Evolutionary conservation across 2,329 filamentous ascomycete genomes (phyloP), one percentile per base, ranked within the genome.

Genomic region (Cladosporium sp.): DNA sequence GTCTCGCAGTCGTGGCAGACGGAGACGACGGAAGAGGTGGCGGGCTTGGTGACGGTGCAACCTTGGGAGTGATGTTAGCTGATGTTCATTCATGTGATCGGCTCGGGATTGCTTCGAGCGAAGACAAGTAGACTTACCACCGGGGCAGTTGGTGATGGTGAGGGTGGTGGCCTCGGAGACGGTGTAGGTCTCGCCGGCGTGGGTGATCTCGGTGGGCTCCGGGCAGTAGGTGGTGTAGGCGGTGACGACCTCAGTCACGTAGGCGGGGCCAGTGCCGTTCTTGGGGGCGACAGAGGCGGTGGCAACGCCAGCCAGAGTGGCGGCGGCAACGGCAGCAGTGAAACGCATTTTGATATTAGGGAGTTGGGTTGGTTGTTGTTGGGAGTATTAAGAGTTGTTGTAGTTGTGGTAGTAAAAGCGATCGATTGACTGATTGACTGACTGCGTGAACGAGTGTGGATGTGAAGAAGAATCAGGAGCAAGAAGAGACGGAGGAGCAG

Each of bases 41-140:
- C 68, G 54, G 80, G 73, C 64, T 74, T 70, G 47, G 75, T 77
- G 59, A 82, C 73, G 42, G 76, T 67, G 63, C 63, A 67, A 36
- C 47, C 41, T 43, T 11, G 37, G 27, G 30, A 43, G 30, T 20
- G 12, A 15, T 15, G 41, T 50, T 50, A 43, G 47, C 11, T n/a
- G 11, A 20, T 34, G n/a, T n/a, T n/a, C n/a, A n/a, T 47, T n/a
- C 17, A 38, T 3, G 13, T 22, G 12, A 24, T 6, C 12, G 9
- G 9, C n/a, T n/a, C 2, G 5, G 12, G 27, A 41, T 19, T 27
- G 20, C n/a, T n/a, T n/a, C n/a, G n/a, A n/a, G n/a, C n/a, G n/a
- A 41, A 18, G 37, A 18, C 6, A 12, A 8, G 12, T 12, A 20
- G 8, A 34, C 45, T 11, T 41, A 48, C 49, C 53, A 43, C 56